Evolutionary conservation across 78 protist genomes (phyloP), one percentile per base, ranked within the genome.

Genomic region (Dictyostelium capitatum): DNA sequence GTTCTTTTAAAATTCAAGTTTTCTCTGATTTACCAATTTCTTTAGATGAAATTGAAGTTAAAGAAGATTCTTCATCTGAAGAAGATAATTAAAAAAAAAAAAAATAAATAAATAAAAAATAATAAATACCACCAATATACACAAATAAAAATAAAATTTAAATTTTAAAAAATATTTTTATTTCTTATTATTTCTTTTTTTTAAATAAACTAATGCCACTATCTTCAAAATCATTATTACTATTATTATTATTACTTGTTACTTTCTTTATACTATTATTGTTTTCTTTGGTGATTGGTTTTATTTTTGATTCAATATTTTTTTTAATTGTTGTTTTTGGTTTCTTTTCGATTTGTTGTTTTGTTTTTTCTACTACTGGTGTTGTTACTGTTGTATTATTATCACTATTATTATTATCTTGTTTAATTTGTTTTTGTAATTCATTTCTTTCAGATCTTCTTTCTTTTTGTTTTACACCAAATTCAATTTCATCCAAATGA

Each of bases 381-480:
- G 2, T 57, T 7, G 37, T 50, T 23, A 7, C 54, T 14, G 23
- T 50, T 6, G 23, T 28, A 20, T 77, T 47, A 51, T 77, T 77
- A 15, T 77, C 14, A 28, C 28, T 82, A 20, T 4, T 51, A 3
- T 82, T 30, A 32, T 83, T 19, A 46, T 56, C 23, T 47, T 50
- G 25, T 30, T 74, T 69, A 37, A 75, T 28, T 25, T 85, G 67
- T 54, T 59, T 85, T 77, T 53, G 69, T 75, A 75, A 47, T 77
- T 85, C 83, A 47, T 85, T 85, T 77, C 92, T 85, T 77, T 85
- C 92, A 19, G 64, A 75, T 85, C 92, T 85, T 85, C 92, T 85
- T 64, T 73, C 92, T 85, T 85, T 85, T 77, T 85, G 83, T 62
- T 85, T 85, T 28, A 85, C 92, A 50, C 92, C 92, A 75, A 85